Percentiles rank a stretch among this genome's conserved stretches.
phyloP scores from a whole-genome alignment of 1,139 yeast species.

The Candida labiduridarum region DNA sequence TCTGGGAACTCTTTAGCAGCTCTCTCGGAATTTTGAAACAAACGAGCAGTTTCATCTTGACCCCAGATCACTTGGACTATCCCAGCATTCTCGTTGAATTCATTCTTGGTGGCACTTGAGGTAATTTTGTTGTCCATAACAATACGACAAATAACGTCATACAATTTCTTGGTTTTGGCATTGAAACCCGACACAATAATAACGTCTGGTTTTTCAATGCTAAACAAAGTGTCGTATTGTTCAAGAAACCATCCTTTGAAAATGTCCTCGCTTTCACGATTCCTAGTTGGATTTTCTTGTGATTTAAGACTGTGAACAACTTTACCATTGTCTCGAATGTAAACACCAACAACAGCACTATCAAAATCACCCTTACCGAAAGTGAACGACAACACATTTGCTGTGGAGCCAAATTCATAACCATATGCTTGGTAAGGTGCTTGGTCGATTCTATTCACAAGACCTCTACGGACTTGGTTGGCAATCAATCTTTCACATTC shows the following conservation, averaged over 20 bases:
- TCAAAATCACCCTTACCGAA: conserved; percentile 84
- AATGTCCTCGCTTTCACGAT: conserved; percentile 50
- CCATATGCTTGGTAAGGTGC: conserved; percentile 89
- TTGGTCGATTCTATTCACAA: conserved; percentile 77
- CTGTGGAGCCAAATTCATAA: conserved; percentile 76
- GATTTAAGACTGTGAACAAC: conserved; percentile 78
- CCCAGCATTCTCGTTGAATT: conserved; percentile 39
- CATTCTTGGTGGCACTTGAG: conserved; percentile 54
- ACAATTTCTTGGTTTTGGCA: conserved; percentile 67
- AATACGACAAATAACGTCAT: conserved; percentile 58
- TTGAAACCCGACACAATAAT: conserved; percentile 89
- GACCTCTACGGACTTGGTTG: conserved; percentile 67
- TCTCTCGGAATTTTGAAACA: conserved; percentile 79
- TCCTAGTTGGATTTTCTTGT: conserved; percentile 71
- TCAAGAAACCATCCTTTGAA: conserved; percentile 51
- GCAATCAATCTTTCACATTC: conserved; percentile 76
- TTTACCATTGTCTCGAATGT: conserved; percentile 78
- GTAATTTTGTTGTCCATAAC: conserved; percentile 56
- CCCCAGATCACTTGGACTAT: conserved; percentile 72
- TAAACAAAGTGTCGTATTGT: conserved; percentile 16
- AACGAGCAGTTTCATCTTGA: conserved; percentile 90
- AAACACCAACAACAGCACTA: conserved; percentile 86
- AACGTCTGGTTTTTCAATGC: conserved; percentile 69
- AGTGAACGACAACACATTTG: conserved; percentile 80
- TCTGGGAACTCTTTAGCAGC: conserved; percentile 85